Conservation (phyloP, 306 rosid species). For the Casuarina equisetifolia region DNA sequence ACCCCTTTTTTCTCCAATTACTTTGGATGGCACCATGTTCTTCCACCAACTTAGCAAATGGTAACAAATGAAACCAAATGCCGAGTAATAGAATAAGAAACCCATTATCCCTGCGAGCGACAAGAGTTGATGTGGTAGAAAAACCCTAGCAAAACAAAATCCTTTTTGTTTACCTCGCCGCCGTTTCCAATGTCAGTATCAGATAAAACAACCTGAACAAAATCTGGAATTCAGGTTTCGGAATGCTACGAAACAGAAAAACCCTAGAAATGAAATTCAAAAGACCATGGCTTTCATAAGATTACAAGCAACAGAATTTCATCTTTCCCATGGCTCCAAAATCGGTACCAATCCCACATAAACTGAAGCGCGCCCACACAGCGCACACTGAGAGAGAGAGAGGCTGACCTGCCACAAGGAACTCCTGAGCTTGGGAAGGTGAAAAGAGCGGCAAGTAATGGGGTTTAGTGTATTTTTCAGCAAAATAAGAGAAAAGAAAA, state of each 20-base stretch:
- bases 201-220: background rate
- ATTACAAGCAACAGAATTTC: background rate
- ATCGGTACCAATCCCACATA: background rate
- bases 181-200: background rate
- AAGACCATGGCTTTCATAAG: background rate
- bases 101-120: background rate
- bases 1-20: background rate
- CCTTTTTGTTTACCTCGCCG: background rate
- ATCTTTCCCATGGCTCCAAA: background rate
- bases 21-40: background rate
- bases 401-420: background rate
- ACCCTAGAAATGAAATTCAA: background rate
- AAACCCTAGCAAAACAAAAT: background rate
- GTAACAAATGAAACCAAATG: background rate
- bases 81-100: background rate
- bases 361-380: background rate
- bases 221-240: background rate
- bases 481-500: background rate
- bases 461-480: background rate
- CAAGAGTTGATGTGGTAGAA: no score
- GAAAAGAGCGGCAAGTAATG: background rate
- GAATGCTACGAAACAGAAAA: background rate
- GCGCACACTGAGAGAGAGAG: background rate
- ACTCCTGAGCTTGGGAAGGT: background rate
- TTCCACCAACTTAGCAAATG: background rate